Base-by-base conservation (phyloP, 805 yeast genomes). In the Hanseniaspora lindneri region DNA sequence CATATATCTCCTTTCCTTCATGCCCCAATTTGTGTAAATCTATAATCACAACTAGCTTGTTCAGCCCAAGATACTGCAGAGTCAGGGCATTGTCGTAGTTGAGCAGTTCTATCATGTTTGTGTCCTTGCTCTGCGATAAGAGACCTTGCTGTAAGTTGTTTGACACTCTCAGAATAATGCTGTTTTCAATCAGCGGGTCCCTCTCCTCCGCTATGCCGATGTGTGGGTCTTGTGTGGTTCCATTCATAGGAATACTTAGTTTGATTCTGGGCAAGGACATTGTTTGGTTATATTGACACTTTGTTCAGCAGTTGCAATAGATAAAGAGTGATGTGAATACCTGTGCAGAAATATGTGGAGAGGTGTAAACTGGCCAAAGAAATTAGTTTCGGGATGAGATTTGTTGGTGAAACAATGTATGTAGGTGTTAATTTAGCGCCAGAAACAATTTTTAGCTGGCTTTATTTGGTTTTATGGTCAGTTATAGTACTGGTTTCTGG, bases 161-260 rank as follows among this genome's bases (percentile, higher is more conserved):
- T n/a, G 79, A 54, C 66, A 89, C 78, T 48, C 98, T 71, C 37
- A 92, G 62, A 1, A 87, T 70, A 1, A 92, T 71, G 0, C 92
- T 95, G 54, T 85, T 94, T 59, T 92, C 97, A 8, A 86, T 68
- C 52, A 86, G 66, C 1, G 98, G 97, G 59, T 92, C 96, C 52
- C 87, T 96, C 60, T 92, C 98, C 13, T 41, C 49, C 4, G 25
- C 14, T 16, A n/a, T 37, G 3, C 35, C 29, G 7, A 28, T 39
- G 33, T 13, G 19, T 27, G 14, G 14, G 27, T 17, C 14, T 3
- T 17, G 27, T 4, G 6, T 6, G 13, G 37, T n/a, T 4, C 6
- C 14, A n/a, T n/a, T n/a, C n/a, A n/a, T n/a, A 7, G 37, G 37
- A 33, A 33, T 33, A 19, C 29, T 40, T 16, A 39, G 25, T 27